These are phyloP conservation scores for Stagonosporopsis chrysanthemi DNA, from an alignment of 2,329 filamentous ascomycete species.

Conservation along the genomic window DNA sequence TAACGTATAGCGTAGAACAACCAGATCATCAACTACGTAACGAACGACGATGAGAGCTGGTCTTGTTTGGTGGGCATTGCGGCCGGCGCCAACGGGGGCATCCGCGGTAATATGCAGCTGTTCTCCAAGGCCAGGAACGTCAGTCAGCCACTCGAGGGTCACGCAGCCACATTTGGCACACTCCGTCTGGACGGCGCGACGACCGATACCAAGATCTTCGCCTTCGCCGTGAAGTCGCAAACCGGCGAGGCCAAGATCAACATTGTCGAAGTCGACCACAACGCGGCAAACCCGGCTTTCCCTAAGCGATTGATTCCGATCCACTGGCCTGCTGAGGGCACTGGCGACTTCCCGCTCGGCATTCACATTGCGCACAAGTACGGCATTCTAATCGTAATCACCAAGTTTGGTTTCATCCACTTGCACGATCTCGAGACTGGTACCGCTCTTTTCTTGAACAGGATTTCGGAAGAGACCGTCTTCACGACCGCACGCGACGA, in stretches of 20 bases:
- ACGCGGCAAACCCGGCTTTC: slow-evolving; percentile 86
- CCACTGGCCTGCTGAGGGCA: slow-evolving; percentile 94
- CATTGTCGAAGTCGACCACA: slow-evolving; percentile 96
- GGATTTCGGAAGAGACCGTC: slow-evolving; percentile 98
- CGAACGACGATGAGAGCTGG: slow-evolving; percentile 96
- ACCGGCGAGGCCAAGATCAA: slow-evolving; percentile 89
- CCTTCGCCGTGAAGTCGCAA: slow-evolving; percentile 90
- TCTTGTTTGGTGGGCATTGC: slow-evolving; percentile 97
- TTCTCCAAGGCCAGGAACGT: slow-evolving; percentile 96
- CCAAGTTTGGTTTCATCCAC: slow-evolving; percentile 99
- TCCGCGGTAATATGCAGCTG: slow-evolving; percentile 95
- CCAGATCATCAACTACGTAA: slow-evolving; percentile 99
- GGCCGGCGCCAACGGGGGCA: slow-evolving; percentile 88
- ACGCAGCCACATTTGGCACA: slow-evolving; percentile 92
- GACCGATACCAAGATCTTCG: slow-evolving; percentile 92
- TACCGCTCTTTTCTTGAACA: slow-evolving; percentile 98
- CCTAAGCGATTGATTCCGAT: slow-evolving; percentile 97
- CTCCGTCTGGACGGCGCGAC: slow-evolving; percentile 87
- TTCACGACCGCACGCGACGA: slow-evolving; percentile 90
- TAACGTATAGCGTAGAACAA: slow-evolving; percentile 68
- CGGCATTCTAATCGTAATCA: slow-evolving; percentile 95
- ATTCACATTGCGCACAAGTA: slow-evolving; percentile 98
- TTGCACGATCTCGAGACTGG: slow-evolving; percentile 97
- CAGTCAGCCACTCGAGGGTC: slow-evolving; percentile 97
- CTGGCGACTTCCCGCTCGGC: slow-evolving; percentile 96